phyloP scores from a whole-genome alignment of 148 eudicot genomes.

The Oxyria digyna region DNA sequence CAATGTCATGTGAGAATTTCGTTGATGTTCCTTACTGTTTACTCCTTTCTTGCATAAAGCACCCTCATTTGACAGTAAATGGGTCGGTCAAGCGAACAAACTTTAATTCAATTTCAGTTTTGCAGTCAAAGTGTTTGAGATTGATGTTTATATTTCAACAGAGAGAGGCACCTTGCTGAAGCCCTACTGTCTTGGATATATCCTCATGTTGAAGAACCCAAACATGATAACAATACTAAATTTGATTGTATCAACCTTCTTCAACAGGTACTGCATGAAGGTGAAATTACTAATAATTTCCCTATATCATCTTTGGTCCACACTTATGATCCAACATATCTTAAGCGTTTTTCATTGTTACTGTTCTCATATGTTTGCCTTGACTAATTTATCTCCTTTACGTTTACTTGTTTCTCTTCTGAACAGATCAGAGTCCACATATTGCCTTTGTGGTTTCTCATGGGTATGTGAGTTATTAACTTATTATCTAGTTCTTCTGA shows the following conservation, averaged over 20 bases:
- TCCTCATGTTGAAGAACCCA: constrained; percentile 26
- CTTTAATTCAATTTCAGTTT: constrained; percentile 7
- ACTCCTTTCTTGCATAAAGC: constrained; percentile 46
- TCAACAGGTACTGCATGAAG: constrained; percentile 35
- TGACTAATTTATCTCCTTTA: neutral
- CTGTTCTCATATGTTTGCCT: neutral
- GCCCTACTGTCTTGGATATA: constrained; percentile 52
- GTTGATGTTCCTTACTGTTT: constrained; percentile 34
- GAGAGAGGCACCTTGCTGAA: constrained; percentile 85
- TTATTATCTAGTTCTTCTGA: too few species aligned
- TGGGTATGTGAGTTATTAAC: constrained; percentile 37
- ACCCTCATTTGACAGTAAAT: constrained; percentile 59
- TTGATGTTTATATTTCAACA: constrained; percentile 19
- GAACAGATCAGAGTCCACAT: constrained; percentile 60
- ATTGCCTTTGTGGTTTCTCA: constrained; percentile 67
- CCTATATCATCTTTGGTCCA: neutral
- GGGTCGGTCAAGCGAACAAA: constrained; percentile 62
- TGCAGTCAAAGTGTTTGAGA: neutral
- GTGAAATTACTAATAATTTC: neutral
- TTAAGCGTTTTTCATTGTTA: neutral
- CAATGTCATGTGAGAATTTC: constrained; percentile 35
- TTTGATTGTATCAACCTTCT: constrained; percentile 25
- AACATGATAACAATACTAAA: constrained; percentile 9
- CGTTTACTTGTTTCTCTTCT: constrained; percentile 4
- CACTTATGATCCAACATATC: neutral